These are phyloP conservation scores for Aristolochia californica DNA, from an alignment of 164 flowering plant species.

Conservation along the genomic window DNA sequence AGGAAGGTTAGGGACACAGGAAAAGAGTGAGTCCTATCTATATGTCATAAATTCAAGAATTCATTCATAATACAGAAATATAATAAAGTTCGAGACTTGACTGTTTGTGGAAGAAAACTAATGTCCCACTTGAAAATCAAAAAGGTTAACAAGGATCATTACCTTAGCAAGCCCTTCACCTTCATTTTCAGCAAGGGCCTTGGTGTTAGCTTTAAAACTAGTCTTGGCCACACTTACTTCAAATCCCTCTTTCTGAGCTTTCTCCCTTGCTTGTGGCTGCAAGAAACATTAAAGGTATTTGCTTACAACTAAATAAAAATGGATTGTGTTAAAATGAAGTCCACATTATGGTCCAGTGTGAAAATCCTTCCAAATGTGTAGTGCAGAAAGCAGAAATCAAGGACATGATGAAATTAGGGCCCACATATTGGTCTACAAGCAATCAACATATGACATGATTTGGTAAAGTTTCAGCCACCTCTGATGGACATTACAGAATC, in stretches of 20 bases:
- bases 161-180: constrained; percentile 99
- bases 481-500: too few species aligned
- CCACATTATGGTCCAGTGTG: neutral
- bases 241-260: constrained; percentile 64
- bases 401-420: too few species aligned
- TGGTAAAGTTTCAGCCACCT: too few species aligned
- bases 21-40: too few species aligned
- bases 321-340: neutral
- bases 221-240: constrained; percentile 80
- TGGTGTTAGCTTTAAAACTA: constrained; percentile 85
- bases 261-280: constrained; percentile 97
- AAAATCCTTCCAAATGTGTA: neutral
- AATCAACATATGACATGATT: neutral
- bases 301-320: neutral
- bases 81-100: too few species aligned
- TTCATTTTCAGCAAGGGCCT: constrained; percentile 91
- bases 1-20: too few species aligned
- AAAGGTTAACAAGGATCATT: too few species aligned
- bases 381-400: neutral
- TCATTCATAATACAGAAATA: too few species aligned
- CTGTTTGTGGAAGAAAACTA: neutral
- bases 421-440: neutral
- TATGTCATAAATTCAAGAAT: too few species aligned
- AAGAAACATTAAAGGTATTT: constrained; percentile 6
- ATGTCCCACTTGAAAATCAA: neutral